Base-by-base conservation (phyloP, 495 filamentous ascomycete species). In the Penicillium ucsense region DNA sequence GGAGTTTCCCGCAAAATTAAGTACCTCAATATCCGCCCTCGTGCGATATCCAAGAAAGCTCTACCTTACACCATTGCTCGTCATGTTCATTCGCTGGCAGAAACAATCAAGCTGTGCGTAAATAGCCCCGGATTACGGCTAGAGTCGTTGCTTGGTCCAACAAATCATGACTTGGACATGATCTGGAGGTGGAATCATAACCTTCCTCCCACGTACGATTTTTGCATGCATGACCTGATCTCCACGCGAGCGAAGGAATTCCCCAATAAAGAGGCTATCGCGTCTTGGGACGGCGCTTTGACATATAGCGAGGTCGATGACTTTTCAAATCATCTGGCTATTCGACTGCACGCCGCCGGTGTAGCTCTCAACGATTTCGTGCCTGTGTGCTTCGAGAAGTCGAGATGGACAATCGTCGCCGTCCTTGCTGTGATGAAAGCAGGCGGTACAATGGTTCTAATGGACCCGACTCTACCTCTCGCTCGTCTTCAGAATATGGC, bases 171-270 rank as follows among this genome's bases (percentile, higher is more conserved):
- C 38, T 32, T 70, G 32, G 31, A 58, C 8, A 54, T 58, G 9
- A 62, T 71, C 30, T 64, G 62, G 65, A 20, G 55, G 2, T 64
- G 63, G 60, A 70, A 72, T 43, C 50, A 61, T 35, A 11, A 46
- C 5, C 45, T 67, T 4, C 66, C 63, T 20, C 57, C 61, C 6
- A 46, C 57, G 2, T 58, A 62, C 46, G 53, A 57, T 43, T 59
- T 66, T 38, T 74, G 70, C 50, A 65, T 77, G 47, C 72, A 80
- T 50, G 66, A 73, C 0, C 48, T 76, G 20, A 60, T 81, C 32
- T 44, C 55, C 1, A 52, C 70, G 38, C 66, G 68, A 31, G 61
- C 65, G 8, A 50, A 44, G 4, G 43, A 53, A 31, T 45, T 54
- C 6, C 68, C 72, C 4, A 48, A 67, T 3, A 62, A 68, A 31